Percentiles rank a stretch among this genome's conserved stretches.
These are phyloP conservation scores for Pyrus hybrid DNA, from an alignment of 331 rosid species.

Conservation along the genomic window DNA sequence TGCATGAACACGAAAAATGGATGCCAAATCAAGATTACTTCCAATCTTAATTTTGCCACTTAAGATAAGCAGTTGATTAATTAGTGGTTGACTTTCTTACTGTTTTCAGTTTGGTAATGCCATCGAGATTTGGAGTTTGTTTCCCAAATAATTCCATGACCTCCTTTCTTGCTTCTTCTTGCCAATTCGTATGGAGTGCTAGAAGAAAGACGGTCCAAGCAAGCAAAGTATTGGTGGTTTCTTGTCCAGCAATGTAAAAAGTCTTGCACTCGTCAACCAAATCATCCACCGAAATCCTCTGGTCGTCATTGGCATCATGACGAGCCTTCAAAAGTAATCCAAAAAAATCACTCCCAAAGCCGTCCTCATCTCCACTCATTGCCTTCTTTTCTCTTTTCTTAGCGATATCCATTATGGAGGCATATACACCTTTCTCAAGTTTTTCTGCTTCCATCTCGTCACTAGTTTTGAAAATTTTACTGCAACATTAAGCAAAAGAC, in stretches of 20 bases:
- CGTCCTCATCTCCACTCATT: background rate
- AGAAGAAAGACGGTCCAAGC: slow-evolving; percentile 3
- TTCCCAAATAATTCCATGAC: slow-evolving; percentile 1
- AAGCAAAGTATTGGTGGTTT: slow-evolving; percentile 1
- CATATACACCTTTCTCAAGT: background rate
- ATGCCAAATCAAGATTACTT: background rate
- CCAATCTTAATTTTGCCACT: background rate
- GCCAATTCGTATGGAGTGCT: slow-evolving; percentile 5
- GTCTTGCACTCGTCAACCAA: slow-evolving; percentile 9
- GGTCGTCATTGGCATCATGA: slow-evolving; percentile 3
- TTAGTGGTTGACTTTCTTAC: background rate
- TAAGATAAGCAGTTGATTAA: background rate
- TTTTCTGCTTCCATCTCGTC: slow-evolving; percentile 8
- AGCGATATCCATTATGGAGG: background rate
- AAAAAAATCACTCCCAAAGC: slow-evolving; percentile 4
- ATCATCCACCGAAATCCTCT: slow-evolving; percentile 3
- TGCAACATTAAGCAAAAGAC: background rate
- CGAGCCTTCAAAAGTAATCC: slow-evolving; percentile 17
- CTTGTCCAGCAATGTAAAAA: background rate
- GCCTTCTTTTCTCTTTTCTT: slow-evolving; percentile 2
- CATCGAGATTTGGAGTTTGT: slow-evolving; percentile 1
- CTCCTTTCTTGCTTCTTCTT: slow-evolving; percentile 16
- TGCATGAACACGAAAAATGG: background rate
- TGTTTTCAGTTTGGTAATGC: slow-evolving; percentile 6
- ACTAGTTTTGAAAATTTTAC: background rate